Conservation (phyloP, 371 early-diverging fungal species). For the Haplosporangium sp. region DNA sequence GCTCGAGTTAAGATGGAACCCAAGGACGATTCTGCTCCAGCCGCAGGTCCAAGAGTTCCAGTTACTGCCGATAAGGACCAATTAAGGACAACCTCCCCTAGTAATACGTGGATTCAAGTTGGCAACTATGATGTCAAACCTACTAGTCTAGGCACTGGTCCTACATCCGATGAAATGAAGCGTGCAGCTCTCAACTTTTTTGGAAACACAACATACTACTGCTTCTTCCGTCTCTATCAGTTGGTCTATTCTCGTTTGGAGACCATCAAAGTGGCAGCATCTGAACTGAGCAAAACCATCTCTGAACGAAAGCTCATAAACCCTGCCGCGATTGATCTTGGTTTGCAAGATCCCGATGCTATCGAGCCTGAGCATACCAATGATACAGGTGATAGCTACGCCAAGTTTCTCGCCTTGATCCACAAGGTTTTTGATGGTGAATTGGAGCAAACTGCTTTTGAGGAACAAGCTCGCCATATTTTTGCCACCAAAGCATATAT, state of each 20-base stretch:
- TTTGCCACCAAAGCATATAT: constrained; percentile 90
- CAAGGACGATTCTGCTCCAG: constrained; percentile 49
- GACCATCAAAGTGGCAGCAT: constrained; percentile 81
- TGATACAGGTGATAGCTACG: constrained; percentile 75
- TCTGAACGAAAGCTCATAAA: constrained; percentile 72
- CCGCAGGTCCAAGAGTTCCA: constrained; percentile 48
- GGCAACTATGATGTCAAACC: constrained; percentile 55
- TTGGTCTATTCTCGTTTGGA: constrained; percentile 84
- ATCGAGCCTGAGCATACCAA: constrained; percentile 62
- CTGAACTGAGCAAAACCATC: constrained; percentile 67
- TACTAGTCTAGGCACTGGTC: constrained; percentile 35
- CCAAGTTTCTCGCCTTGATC: constrained; percentile 79
- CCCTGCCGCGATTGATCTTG: constrained; percentile 86
- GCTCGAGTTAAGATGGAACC: constrained; percentile 67
- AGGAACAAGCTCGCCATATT: constrained; percentile 89
- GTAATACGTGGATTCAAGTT: constrained; percentile 54
- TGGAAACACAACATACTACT: constrained; percentile 85
- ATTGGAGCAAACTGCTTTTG: constrained; percentile 88
- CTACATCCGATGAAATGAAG: constrained; percentile 37
- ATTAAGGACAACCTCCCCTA: constrained; percentile 32
- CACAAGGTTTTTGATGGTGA: constrained; percentile 85
- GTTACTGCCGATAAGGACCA: constrained; percentile 44
- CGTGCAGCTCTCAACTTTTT: constrained; percentile 65
- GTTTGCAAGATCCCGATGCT: constrained; percentile 70
- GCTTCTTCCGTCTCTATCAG: constrained; percentile 91